Conservation (phyloP, 306 rosid species). For the Dryas octopetala region DNA sequence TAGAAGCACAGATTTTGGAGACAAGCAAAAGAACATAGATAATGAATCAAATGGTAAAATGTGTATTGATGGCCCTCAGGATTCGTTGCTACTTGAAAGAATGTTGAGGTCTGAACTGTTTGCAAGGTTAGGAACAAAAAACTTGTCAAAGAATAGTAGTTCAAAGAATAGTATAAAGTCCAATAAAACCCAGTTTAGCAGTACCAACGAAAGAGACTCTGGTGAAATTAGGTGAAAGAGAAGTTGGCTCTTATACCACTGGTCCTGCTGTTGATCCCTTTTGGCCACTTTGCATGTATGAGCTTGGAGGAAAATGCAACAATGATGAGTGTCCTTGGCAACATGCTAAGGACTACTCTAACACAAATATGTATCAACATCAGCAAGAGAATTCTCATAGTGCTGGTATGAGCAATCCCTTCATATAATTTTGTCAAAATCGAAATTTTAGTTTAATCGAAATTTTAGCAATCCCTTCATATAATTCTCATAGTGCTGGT, state of each 20-base stretch:
- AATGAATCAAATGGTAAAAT: constrained; percentile 33
- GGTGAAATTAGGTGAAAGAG: constrained; percentile 42
- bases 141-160: constrained; percentile 34
- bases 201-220: constrained; percentile 34
- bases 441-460: too few relatives aligned
- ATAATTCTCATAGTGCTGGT: too few relatives aligned
- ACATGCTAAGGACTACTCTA: constrained; percentile 65
- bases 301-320: constrained; percentile 99
- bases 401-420: constrained; percentile 56
- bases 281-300: constrained; percentile 96
- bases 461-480: too few relatives aligned
- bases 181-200: constrained; percentile 33
- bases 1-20: constrained; percentile 31
- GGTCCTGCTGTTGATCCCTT: constrained; percentile 68
- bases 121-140: constrained; percentile 62
- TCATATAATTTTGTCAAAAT: not conserved
- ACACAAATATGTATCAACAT: constrained; percentile 30
- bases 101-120: constrained; percentile 73
- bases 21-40: constrained; percentile 36
- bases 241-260: constrained; percentile 56
- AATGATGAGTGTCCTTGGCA: constrained; percentile 98
- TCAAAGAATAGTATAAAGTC: constrained; percentile 25
- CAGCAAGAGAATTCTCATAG: constrained; percentile 42
- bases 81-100: constrained; percentile 83
- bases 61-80: constrained; percentile 42